Percentiles rank a stretch among this genome's conserved stretches.
Evolutionary conservation across 176 grass and related monocot genomes (phyloP).

Genomic region (Oryza punctata): DNA sequence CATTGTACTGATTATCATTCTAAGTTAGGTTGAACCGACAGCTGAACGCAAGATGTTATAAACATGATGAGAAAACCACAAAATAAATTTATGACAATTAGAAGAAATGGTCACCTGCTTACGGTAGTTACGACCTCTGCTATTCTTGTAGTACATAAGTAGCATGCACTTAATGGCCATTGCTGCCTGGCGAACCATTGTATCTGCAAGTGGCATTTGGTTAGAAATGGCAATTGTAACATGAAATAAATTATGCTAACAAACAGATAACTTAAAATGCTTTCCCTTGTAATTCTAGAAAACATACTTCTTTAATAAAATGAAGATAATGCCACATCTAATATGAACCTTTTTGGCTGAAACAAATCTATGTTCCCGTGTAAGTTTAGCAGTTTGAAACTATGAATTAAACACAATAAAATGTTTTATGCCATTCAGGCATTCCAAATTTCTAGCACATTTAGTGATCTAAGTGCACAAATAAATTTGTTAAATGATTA

Average conservation of each 20-base stretch:
- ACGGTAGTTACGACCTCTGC: constrained; percentile 83
- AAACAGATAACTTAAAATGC: neutral
- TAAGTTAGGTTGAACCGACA: neutral
- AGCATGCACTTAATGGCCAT: constrained; percentile 87
- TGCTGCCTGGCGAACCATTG: constrained; percentile 86
- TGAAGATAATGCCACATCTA: neutral
- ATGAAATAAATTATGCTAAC: constrained; percentile 22
- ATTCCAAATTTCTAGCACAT: constrained; percentile 1
- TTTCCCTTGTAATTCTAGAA: neutral
- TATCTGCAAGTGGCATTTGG: constrained; percentile 61
- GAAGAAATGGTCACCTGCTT: constrained; percentile 60
- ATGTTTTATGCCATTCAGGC: neutral
- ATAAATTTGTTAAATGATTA: constrained; percentile 13
- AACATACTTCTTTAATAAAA: neutral
- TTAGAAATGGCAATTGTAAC: constrained; percentile 23
- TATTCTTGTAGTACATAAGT: constrained; percentile 90
- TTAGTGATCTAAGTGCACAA: neutral
- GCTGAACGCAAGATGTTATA: neutral
- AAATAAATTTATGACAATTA: constrained; percentile 32
- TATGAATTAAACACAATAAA: neutral
- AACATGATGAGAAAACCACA: constrained; percentile 14
- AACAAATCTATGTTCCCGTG: neutral
- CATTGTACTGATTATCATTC: neutral
- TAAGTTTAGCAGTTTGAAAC: constrained; percentile 15
- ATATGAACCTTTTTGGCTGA: neutral